Conservation (phyloP, 768 basidiomycete genomes). For the Rhizopogon vulgaris region DNA sequence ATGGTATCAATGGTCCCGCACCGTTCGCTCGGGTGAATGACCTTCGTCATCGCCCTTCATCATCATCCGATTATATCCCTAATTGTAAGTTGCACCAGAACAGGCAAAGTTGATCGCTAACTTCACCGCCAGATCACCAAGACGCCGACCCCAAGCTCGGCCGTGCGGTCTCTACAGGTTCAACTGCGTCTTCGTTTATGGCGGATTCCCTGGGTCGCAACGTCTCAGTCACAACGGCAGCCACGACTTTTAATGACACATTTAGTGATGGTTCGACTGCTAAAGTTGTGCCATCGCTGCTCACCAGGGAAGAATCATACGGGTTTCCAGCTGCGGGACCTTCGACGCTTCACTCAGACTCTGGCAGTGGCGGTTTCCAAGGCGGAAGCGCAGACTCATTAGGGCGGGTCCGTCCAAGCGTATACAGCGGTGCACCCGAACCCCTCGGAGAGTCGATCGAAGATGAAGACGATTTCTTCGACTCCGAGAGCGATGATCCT, state of each 20-base stretch:
- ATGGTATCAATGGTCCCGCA: constrained; percentile 3
- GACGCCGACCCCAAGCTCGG: constrained; percentile 14
- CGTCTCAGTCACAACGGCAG: constrained; percentile 18
- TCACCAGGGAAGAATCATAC: constrained; percentile 13
- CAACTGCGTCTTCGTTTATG: constrained; percentile 21
- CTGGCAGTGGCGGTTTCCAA: constrained; percentile 13
- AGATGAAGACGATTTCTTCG: constrained; percentile 23
- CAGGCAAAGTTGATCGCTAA: constrained; percentile 1
- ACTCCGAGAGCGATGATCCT: constrained; percentile 50
- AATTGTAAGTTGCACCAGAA: constrained; percentile 14
- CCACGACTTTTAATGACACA: constrained; percentile 16
- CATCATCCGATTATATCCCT: constrained; percentile 14
- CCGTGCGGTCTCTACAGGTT: constrained; percentile 23
- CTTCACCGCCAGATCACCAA: constrained; percentile 3
- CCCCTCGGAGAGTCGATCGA: constrained; percentile 16
- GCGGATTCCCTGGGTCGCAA: constrained; percentile 20
- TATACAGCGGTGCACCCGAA: constrained; percentile 12
- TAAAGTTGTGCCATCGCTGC: constrained; percentile 11
- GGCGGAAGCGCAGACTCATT: constrained; percentile 22
- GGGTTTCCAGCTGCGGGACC: constrained; percentile 16
- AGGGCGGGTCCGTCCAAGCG: constrained; percentile 14
- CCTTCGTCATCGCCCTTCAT: constrained; percentile 10
- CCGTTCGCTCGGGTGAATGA: constrained; percentile 16
- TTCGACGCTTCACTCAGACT: constrained; percentile 15
- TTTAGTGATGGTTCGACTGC: constrained; percentile 4